A percentile compares a stretch with the other conserved stretches of the same genome.
Conservation (phyloP, 164 flowering plant species). For the Warburgia ugandensis region DNA sequence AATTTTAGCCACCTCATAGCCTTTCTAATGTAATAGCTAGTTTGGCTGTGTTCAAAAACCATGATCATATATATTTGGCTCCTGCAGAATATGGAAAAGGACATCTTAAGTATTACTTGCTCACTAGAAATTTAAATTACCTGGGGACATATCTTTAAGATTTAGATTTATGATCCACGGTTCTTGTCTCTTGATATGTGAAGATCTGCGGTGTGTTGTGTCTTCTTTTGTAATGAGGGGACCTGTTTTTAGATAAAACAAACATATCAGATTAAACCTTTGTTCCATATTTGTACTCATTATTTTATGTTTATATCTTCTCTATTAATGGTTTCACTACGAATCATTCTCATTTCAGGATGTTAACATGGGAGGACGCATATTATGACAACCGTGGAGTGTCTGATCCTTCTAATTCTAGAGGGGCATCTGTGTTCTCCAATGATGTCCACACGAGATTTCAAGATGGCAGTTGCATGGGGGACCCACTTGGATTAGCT, state of each 20-base stretch:
- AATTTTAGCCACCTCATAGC: too few relatives aligned
- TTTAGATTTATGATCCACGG: background rate
- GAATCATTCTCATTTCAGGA: conserved; percentile 31
- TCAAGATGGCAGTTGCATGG: conserved; percentile 17
- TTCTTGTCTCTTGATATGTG: background rate
- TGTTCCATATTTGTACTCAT: background rate
- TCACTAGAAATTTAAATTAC: too few relatives aligned
- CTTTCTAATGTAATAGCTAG: too few relatives aligned
- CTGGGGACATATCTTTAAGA: too few relatives aligned
- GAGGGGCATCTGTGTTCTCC: background rate
- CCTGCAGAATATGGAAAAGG: too few relatives aligned
- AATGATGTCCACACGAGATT: background rate
- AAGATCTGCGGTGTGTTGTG: background rate
- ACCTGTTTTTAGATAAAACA: too few relatives aligned
- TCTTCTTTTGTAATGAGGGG: too few relatives aligned
- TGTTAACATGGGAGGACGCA: conserved; percentile 71
- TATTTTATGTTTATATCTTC: background rate
- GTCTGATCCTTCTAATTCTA: conserved; percentile 6
- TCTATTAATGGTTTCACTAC: background rate
- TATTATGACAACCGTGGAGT: conserved; percentile 26
- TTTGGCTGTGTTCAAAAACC: too few relatives aligned
- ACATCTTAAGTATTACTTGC: too few relatives aligned
- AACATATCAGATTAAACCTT: too few relatives aligned
- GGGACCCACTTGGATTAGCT: conserved; percentile 32
- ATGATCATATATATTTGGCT: too few relatives aligned